Conservation (phyloP, 2,329 filamentous ascomycete genomes). For the Colletotrichum destructivum region DNA sequence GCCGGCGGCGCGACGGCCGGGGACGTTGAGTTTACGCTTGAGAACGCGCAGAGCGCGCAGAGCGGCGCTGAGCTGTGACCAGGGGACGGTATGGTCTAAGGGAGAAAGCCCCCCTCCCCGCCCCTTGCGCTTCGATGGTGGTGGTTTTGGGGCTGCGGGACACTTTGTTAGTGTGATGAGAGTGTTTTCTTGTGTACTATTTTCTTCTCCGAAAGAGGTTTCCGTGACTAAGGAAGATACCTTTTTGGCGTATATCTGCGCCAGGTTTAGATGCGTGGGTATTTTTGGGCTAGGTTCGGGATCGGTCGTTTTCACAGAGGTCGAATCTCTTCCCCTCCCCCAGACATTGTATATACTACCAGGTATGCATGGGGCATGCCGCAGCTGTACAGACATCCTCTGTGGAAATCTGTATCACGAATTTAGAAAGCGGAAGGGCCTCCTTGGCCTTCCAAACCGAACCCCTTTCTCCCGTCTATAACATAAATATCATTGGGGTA, state of each 20-base stretch:
- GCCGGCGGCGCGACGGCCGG: conserved; percentile 63
- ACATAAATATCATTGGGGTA: conserved; percentile 17
- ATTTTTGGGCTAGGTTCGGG: neutral
- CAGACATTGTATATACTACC: neutral
- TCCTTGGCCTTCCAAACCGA: neutral
- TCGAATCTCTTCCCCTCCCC: neutral
- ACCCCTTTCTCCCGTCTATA: neutral
- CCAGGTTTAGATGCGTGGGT: conserved; percentile 1
- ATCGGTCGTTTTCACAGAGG: neutral
- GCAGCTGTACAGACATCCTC: neutral
- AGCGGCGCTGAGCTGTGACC: conserved; percentile 13
- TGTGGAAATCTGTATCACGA: neutral
- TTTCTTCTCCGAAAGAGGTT: conserved; percentile 6
- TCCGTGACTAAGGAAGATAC: neutral
- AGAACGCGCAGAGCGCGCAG: conserved; percentile 13
- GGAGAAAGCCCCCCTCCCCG: no score
- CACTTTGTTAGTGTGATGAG: neutral
- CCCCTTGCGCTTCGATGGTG: neutral
- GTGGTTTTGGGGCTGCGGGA: conserved; percentile 29
- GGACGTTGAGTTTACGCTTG: conserved; percentile 57
- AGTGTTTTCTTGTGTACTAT: conserved; percentile 3
- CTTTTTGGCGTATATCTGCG: neutral
- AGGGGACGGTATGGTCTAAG: neutral
- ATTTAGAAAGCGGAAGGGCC: neutral
- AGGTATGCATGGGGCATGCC: neutral